These are phyloP conservation scores for Vanilla planifolia DNA, from an alignment of 106 monocot genomes.

Conservation along the genomic window DNA sequence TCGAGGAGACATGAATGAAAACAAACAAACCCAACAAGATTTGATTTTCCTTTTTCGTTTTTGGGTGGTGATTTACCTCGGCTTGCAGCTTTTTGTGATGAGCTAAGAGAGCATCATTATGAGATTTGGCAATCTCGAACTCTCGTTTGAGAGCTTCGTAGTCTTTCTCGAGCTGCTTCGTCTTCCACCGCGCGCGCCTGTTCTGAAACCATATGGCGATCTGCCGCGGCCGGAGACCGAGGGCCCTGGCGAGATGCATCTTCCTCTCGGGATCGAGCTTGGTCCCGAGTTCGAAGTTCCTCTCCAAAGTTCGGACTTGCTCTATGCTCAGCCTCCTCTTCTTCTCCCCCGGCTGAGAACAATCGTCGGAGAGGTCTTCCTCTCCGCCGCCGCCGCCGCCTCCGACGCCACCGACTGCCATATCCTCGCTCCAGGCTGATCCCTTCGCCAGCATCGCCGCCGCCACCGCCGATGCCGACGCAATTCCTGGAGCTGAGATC, in stretches of 20 bases:
- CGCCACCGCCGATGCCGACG: constrained; percentile 21
- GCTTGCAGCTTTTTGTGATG: constrained; percentile 44
- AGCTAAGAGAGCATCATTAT: constrained; percentile 29
- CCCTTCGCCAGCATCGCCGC: constrained; percentile 33
- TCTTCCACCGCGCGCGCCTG: constrained; percentile 58
- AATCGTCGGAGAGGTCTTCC: constrained; percentile 66
- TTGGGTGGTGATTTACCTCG: constrained; percentile 22
- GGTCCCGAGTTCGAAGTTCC: constrained; percentile 43
- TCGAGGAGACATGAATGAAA: not conserved
- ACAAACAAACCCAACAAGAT: no score
- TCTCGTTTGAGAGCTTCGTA: constrained; percentile 34
- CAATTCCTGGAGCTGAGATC: constrained; percentile 13
- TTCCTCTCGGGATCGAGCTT: constrained; percentile 61
- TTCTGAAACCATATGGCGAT: constrained; percentile 72
- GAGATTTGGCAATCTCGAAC: constrained; percentile 19
- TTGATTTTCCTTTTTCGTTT: no score
- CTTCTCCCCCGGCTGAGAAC: constrained; percentile 41
- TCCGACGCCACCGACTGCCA: constrained; percentile 7
- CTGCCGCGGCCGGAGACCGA: constrained; percentile 53
- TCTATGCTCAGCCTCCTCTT: constrained; percentile 59
- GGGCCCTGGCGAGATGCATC: constrained; percentile 41
- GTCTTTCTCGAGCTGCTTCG: constrained; percentile 60
- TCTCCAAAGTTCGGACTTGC: constrained; percentile 51
- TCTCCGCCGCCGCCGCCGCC: constrained; percentile 29
- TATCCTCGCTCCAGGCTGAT: constrained; percentile 31